Base-by-base conservation (phyloP, 2,329 filamentous ascomycete genomes). In the Metarhizium humberi region DNA sequence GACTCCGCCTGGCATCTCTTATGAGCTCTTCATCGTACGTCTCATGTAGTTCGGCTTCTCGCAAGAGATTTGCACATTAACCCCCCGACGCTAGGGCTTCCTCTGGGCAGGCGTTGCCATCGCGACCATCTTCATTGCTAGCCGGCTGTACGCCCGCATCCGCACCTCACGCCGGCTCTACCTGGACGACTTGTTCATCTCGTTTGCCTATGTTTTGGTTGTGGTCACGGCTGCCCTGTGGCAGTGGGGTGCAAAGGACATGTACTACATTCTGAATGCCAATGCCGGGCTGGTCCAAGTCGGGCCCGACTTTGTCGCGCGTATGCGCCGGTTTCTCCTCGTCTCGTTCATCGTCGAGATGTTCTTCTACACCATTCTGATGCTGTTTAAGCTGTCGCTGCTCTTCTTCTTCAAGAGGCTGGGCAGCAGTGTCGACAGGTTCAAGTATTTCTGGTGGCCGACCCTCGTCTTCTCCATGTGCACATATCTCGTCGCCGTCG, bases 401-500 rank as follows among this genome's bases (percentile, higher is more conserved):
- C 43, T 54, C 11, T 50, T 50, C 46, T 54, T 54, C 52, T 54
- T 54, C 52, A 47, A 36, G 30, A 32, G 52, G 6, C 52, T 54
- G 5, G 52, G 52, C 43, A 16, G 29, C 16, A 20, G 46, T 18
- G 46, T 42, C 18, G 14, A 38, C 29, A n/a, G 30, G 11, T 50
- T 50, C 30, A 16, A 36, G 14, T 50, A 40, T 16, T 20, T 54
- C 43, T 50, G 52, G 52, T 54, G 52, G 52, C 32, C 46, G 3
- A 25, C 25, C 8, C 45, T 54, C 6, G 20, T 50, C n/a, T 36
- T 54, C 18, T 32, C 45, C 30, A 10, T 50, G 8, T 16, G 42
- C n/a, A 29, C 30, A 10, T 54, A 50, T 32, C 18, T 40, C 10
- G 52, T 32, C 14, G 14, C 45, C 20, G 32, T 50, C 6, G 52